phyloP scores from a whole-genome alignment of 345 rosid species.

The Bretschneidera sinensis region DNA sequence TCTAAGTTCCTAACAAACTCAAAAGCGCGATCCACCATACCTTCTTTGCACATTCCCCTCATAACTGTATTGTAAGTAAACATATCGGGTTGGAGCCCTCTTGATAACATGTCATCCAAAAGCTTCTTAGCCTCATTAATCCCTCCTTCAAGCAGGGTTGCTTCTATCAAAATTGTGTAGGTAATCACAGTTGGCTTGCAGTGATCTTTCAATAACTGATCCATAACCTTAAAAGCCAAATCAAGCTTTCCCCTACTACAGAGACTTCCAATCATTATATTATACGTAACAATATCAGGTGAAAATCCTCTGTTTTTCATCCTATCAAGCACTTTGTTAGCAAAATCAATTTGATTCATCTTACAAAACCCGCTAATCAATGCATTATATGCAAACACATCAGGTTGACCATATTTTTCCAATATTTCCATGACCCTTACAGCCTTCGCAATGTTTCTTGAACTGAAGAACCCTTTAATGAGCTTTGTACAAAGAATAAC shows the following conservation, averaged over 20 bases:
- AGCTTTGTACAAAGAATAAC: constrained; percentile 75
- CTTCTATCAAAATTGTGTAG: constrained; percentile 83
- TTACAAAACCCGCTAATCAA: constrained; percentile 82
- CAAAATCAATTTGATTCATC: constrained; percentile 54
- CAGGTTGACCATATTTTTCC: constrained; percentile 67
- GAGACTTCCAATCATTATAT: constrained; percentile 72
- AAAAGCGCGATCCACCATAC: constrained; percentile 50
- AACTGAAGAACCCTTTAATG: constrained; percentile 60
- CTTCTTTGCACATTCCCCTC: constrained; percentile 74
- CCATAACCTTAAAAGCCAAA: constrained; percentile 55
- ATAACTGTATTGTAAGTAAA: constrained; percentile 63
- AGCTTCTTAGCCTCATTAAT: constrained; percentile 64
- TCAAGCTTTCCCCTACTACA: constrained; percentile 65
- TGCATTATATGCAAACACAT: constrained; percentile 75
- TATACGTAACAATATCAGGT: constrained; percentile 77
- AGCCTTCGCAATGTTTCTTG: constrained; percentile 53
- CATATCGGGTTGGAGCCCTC: constrained; percentile 66
- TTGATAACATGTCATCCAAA: constrained; percentile 68
- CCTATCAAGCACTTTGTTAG: constrained; percentile 53
- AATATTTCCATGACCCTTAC: constrained; percentile 68
- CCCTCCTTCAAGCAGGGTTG: constrained; percentile 50
- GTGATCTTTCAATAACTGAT: constrained; percentile 53
- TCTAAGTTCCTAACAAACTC: constrained; percentile 48
- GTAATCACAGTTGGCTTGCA: constrained; percentile 74
- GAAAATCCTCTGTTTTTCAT: constrained; percentile 63